Evolutionary conservation across 768 basidiomycete genomes (phyloP).

Genomic region (Podaxis pistillaris): DNA sequence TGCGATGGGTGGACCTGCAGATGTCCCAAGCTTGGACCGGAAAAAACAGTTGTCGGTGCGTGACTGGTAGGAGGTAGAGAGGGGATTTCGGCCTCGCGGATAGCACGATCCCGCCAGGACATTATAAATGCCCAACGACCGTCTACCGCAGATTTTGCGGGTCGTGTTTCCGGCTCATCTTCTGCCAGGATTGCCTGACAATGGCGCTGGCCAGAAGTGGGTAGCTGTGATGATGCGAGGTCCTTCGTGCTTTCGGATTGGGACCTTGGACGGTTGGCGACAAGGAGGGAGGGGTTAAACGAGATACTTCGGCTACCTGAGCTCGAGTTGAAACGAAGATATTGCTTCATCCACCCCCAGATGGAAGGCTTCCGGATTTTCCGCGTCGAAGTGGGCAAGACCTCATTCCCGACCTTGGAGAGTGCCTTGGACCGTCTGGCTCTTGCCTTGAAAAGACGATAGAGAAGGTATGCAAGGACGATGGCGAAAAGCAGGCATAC

Average conservation of each 20-base stretch:
- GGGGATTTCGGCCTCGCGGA: constrained; percentile 8
- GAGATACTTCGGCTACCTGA: not conserved
- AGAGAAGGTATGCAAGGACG: constrained; percentile 6
- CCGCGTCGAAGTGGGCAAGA: not conserved
- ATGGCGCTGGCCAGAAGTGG: not conserved
- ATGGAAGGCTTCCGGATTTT: not conserved
- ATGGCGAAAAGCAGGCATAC: constrained; percentile 7
- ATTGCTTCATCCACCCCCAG: not conserved
- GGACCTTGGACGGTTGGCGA: not conserved
- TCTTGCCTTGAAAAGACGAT: not conserved
- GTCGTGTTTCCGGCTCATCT: constrained; percentile 1
- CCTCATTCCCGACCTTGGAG: not conserved
- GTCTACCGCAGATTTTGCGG: not conserved
- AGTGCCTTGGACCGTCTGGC: not conserved
- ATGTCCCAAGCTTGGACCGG: not conserved
- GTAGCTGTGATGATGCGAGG: not conserved
- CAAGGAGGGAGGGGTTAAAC: constrained; percentile 8
- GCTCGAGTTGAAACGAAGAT: not conserved
- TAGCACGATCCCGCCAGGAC: constrained; percentile 12
- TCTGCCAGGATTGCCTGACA: not conserved
- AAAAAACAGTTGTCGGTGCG: constrained; percentile 8
- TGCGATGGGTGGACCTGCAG: not conserved
- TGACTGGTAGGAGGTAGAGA: constrained; percentile 11
- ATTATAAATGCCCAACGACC: constrained; percentile 5
- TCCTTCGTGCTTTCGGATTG: constrained; percentile 1